These are phyloP conservation scores for Penicillium angulare DNA, from an alignment of 495 filamentous ascomycete genomes.

Conservation along the genomic window DNA sequence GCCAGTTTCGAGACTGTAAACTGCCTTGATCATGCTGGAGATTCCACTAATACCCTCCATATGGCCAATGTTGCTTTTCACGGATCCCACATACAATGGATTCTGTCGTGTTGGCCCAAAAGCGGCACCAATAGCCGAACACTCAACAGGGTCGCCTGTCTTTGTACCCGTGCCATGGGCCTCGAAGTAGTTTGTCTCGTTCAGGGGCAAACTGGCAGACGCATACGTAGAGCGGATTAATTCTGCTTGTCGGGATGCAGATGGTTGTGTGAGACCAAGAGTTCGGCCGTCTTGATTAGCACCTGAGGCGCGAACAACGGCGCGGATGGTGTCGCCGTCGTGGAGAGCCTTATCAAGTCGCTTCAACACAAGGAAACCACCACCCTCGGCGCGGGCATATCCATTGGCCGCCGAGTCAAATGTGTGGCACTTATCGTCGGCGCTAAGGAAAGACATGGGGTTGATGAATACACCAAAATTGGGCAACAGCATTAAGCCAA, in stretches of 20 bases:
- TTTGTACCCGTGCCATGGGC: conserved; percentile 50
- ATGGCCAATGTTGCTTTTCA: conserved; percentile 48
- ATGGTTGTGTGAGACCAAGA: not conserved
- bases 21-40: conserved; percentile 43
- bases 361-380: conserved; percentile 28
- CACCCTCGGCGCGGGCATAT: conserved; percentile 37
- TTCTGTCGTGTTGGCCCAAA: conserved; percentile 2
- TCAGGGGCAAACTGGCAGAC: not conserved
- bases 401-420: conserved; percentile 33
- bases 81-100: conserved; percentile 32
- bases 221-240: not conserved
- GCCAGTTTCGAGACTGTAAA: conserved; percentile 38
- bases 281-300: conserved; percentile 22
- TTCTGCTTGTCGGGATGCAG: not conserved
- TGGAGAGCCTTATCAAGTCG: conserved; percentile 9
- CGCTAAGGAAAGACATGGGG: not conserved
- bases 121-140: conserved; percentile 40
- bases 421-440: not conserved
- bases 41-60: conserved; percentile 37
- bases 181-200: conserved; percentile 12
- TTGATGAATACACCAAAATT: not conserved
- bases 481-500: not conserved
- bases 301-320: conserved; percentile 4
- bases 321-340: conserved; percentile 5
- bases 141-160: conserved; percentile 64